A percentile compares a stretch with the other conserved stretches of the same genome.
phyloP scores from a whole-genome alignment of 2,329 filamentous ascomycete genomes.

The Trichothecium sympodiale region DNA sequence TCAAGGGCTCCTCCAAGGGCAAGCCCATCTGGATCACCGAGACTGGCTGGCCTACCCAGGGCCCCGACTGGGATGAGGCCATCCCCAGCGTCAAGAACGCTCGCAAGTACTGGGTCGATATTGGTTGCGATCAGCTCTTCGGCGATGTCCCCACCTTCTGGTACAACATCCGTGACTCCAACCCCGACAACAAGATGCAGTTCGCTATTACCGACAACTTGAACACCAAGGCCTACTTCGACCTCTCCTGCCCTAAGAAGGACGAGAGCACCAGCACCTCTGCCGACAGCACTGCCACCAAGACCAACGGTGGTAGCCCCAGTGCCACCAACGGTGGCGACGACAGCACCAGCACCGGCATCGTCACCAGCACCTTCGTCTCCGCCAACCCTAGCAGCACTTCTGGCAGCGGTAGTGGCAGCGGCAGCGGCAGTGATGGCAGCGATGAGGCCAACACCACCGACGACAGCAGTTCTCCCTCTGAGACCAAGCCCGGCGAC shows the following conservation, averaged over 20 bases:
- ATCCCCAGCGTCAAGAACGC: slow-evolving; percentile 46
- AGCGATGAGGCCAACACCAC: not conserved
- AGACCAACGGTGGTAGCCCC: slow-evolving; percentile 6
- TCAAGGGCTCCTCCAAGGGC: slow-evolving; percentile 31
- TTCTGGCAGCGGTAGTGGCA: not conserved
- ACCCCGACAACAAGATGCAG: slow-evolving; percentile 47
- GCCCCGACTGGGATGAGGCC: slow-evolving; percentile 41
- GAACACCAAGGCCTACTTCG: slow-evolving; percentile 36
- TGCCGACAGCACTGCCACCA: slow-evolving; percentile 6
- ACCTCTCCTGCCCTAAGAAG: slow-evolving; percentile 37
- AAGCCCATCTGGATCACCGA: slow-evolving; percentile 53
- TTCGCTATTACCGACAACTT: slow-evolving; percentile 45
- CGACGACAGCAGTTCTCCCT: not conserved
- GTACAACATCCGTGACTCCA: slow-evolving; percentile 51
- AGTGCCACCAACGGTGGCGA: slow-evolving; percentile 2
- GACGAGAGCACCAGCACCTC: slow-evolving; percentile 5
- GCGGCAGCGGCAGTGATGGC: not conserved
- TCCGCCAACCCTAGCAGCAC: not conserved
- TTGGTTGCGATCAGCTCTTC: slow-evolving; percentile 50
- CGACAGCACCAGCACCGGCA: not conserved
- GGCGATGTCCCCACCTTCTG: slow-evolving; percentile 46
- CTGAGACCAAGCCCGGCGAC: not conserved
- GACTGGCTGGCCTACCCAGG: slow-evolving; percentile 53
- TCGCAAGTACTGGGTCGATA: slow-evolving; percentile 50
- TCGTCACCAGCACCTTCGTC: not conserved